Percentiles rank a stretch among this genome's conserved stretches.
These are phyloP conservation scores for Cucurbita argyrosperma DNA, from an alignment of 306 rosid species.

Conservation along the genomic window DNA sequence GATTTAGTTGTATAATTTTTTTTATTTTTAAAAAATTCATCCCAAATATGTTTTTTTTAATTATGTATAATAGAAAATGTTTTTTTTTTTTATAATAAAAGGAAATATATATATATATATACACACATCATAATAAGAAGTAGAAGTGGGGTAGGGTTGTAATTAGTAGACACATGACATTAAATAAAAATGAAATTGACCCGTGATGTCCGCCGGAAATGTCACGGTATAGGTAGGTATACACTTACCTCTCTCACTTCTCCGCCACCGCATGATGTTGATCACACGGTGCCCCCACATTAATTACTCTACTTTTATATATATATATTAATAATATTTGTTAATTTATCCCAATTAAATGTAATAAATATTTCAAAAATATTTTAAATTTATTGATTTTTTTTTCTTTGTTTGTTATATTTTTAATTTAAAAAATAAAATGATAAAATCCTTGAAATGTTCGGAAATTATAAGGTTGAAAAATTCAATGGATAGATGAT, in stretches of 20 bases:
- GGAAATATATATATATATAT: not conserved
- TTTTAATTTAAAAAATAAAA: not conserved
- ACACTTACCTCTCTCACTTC: too few relatives aligned
- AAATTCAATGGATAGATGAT: not conserved
- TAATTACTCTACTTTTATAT: too few relatives aligned
- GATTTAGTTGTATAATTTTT: too few relatives aligned
- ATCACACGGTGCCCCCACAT: not conserved
- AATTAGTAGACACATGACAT: not conserved
- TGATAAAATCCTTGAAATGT: not conserved
- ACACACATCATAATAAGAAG: not conserved
- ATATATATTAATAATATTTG: too few relatives aligned
- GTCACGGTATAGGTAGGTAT: not conserved
- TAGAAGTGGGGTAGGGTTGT: not conserved
- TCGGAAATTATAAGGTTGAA: not conserved
- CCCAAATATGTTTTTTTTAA: too few relatives aligned
- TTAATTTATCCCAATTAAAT: too few relatives aligned
- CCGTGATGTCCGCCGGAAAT: not conserved
- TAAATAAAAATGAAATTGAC: not conserved
- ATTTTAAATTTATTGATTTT: not conserved
- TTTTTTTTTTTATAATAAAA: not conserved
- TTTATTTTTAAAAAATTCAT: too few relatives aligned
- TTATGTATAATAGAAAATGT: not conserved
- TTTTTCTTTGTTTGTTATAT: not conserved
- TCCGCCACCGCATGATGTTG: slow-evolving; percentile 1
- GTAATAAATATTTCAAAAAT: not conserved